Evolutionary conservation across 129 eudicot genomes (phyloP), one percentile per base, ranked within the genome.

Genomic region (Glebionis coronaria): DNA sequence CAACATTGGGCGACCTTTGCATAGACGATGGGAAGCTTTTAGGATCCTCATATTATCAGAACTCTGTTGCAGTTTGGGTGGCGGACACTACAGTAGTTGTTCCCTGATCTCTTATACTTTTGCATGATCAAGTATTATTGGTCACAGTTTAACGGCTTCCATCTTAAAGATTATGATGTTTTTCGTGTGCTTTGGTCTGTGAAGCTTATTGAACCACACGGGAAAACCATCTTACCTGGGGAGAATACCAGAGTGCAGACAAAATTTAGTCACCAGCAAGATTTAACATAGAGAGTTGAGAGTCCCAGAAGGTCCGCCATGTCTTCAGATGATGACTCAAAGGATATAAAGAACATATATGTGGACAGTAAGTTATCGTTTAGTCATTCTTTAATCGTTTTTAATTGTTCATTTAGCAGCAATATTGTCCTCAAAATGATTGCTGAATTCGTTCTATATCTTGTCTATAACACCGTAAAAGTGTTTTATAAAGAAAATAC

Each of bases 311-410:
- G 84, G 72, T 79, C 95, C 40, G 72, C 1, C 76, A 46, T 53
- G 31, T 76, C 86, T n/a, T 74, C 91, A 38, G 98, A 88, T 79
- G 68, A 74, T 96, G 25, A 91, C 69, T 53, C 86, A 50, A 85
- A 85, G 95, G 25, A 88, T 45, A 88, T 91, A 61, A 92, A 88
- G 81, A 92, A 87, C 64, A 92, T 92, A 86, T 88, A 56, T 87
- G 25, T 92, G 20, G 98, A 92, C 87, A 71, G 98, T 92, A 91
- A 23, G 25, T 85, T 40, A 52, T 73, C 42, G 15, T 71, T 14
- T 56, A 13, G 52, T 6, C 16, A 20, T 28, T 58, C 19, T n/a
- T 44, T 23, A 23, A 7, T 63, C 42, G 56, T 27, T 73, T 35
- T 44, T 15, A 44, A 42, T 42, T n/a, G 40, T 72, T 62, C 5